A percentile compares a stretch with the other conserved stretches of the same genome.
phyloP scores from a whole-genome alignment of 108 stramenopile genomes.

The Seminavis robusta region DNA sequence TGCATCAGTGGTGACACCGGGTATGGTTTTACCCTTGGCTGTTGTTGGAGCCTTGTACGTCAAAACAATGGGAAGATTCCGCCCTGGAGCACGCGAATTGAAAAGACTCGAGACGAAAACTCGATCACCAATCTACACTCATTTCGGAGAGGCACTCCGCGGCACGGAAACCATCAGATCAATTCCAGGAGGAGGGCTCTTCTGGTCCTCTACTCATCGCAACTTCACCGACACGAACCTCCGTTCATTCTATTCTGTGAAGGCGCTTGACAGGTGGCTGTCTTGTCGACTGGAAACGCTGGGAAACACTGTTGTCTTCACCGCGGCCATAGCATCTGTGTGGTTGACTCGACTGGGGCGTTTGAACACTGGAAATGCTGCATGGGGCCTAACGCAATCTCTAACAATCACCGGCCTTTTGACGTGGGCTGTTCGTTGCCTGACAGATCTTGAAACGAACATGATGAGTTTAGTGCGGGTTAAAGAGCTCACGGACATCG shows the following conservation, averaged over 20 bases:
- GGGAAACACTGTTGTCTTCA: conserved; percentile 65
- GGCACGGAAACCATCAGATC: conserved; percentile 89
- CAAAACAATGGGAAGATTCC: conserved; percentile 54
- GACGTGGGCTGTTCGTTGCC: conserved; percentile 68
- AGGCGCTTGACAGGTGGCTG: conserved; percentile 78
- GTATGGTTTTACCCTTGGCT: conserved; percentile 49
- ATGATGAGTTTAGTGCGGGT: conserved; percentile 71
- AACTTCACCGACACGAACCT: conserved; percentile 57
- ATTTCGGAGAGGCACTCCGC: conserved; percentile 88
- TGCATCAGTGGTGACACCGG: conserved; percentile 60
- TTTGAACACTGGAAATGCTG: conserved; percentile 62
- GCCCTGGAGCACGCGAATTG: conserved; percentile 76
- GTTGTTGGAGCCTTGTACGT: conserved; percentile 49
- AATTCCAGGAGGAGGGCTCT: conserved; percentile 42
- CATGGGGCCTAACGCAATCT: conserved; percentile 83
- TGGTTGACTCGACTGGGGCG: conserved; percentile 42
- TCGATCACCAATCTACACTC: conserved; percentile 91
- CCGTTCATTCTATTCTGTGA: conserved; percentile 64
- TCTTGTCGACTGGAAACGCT: conserved; percentile 71
- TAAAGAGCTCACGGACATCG: conserved; percentile 53
- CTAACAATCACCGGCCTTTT: conserved; percentile 76
- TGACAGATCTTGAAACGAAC: conserved; percentile 62
- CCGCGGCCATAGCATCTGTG: conserved; percentile 55
- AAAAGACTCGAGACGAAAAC: conserved; percentile 84
- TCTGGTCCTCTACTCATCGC: conserved; percentile 58